Conservation (phyloP, 257 asterid genomes). For the Mitragyna speciosa region DNA sequence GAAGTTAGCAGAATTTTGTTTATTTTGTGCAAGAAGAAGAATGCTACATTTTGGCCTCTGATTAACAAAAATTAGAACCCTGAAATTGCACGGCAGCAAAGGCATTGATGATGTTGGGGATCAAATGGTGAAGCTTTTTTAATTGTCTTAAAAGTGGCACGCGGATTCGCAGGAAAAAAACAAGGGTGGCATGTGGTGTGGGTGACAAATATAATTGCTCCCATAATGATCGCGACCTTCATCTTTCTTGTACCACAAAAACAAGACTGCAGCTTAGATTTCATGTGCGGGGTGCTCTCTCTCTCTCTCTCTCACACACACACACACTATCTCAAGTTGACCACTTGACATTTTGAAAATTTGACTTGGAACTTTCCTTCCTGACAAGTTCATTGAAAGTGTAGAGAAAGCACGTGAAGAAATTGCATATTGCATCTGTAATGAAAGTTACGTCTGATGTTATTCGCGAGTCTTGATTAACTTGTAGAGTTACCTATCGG, state of each 20-base stretch:
- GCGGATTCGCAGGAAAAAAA: no score
- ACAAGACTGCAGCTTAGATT: neutral
- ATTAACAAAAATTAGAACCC: neutral
- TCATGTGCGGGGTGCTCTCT: neutral
- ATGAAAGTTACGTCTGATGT: neutral
- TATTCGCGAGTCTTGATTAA: neutral
- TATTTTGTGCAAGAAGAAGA: neutral
- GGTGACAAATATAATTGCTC: neutral
- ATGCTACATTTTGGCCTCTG: neutral
- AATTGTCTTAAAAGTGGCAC: neutral
- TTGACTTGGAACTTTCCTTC: neutral
- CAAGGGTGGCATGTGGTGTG: constrained; percentile 22
- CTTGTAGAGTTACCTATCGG: neutral
- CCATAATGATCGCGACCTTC: constrained; percentile 14
- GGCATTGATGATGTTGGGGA: constrained; percentile 14
- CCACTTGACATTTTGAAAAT: neutral
- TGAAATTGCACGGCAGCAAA: neutral
- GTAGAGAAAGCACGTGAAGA: neutral
- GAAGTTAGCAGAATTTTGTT: neutral
- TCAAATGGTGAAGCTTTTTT: neutral
- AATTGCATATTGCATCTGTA: neutral
- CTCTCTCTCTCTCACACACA: no score
- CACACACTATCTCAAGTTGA: no score
- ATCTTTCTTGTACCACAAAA: neutral
- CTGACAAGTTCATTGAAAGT: constrained; percentile 8